These are phyloP conservation scores for Hansenula sp. DNA, from an alignment of 1,139 yeast genomes.

Conservation along the genomic window DNA sequence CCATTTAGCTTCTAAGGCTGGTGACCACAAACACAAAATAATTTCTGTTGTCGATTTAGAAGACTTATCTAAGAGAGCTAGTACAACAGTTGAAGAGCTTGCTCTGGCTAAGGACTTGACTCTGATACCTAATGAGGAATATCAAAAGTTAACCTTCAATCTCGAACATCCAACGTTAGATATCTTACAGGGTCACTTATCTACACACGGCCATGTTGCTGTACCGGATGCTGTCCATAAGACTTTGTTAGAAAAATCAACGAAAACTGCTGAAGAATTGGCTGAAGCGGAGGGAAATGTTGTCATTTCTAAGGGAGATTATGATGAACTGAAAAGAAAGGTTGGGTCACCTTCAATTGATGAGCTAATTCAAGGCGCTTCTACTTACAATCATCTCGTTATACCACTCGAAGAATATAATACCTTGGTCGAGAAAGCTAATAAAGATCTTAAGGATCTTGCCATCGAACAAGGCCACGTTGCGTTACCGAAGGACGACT, in stretches of 20 bases:
- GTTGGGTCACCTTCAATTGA: conserved; percentile 26
- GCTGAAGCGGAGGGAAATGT: conserved; percentile 28
- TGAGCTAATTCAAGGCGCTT: conserved; percentile 32
- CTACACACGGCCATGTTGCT: conserved; percentile 16
- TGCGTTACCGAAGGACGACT: conserved; percentile 26
- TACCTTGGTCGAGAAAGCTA: conserved; percentile 17
- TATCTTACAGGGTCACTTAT: conserved; percentile 21
- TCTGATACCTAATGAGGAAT: conserved; percentile 28
- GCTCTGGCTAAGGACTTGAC: conserved; percentile 24
- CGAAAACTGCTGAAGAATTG: conserved; percentile 30
- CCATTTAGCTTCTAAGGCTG: conserved; percentile 21
- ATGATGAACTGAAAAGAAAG: conserved; percentile 20
- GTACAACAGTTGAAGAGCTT: conserved; percentile 26
- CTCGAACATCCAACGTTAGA: conserved; percentile 34
- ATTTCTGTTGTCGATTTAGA: conserved; percentile 23
- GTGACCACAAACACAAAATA: conserved; percentile 24
- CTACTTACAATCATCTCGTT: conserved; percentile 15
- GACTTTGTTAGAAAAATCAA: conserved; percentile 24
- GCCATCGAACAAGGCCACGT: conserved; percentile 29
- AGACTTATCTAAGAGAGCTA: conserved; percentile 25
- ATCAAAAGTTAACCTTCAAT: conserved; percentile 24
- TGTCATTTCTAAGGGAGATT: conserved; percentile 15
- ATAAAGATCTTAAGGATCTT: conserved; percentile 30
- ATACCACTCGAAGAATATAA: conserved; percentile 24
- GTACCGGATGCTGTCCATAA: conserved; percentile 22